phyloP scores from a whole-genome alignment of 495 filamentous ascomycete genomes.

The Daldinia caldariorum region DNA sequence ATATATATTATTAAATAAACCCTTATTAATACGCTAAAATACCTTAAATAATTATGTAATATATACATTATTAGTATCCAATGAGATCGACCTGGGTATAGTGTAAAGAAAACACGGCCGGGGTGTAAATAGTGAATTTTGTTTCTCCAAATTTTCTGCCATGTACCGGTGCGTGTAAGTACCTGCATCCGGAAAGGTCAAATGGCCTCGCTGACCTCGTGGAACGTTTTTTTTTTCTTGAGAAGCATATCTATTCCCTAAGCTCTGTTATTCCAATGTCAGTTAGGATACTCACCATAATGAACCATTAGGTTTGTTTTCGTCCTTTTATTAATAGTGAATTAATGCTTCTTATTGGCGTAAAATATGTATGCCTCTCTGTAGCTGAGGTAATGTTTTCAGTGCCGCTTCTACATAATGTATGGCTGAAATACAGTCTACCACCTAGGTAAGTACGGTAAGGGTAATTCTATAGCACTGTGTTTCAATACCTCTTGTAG shows the following conservation, averaged over 20 bases:
- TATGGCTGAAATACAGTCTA: constrained; percentile 4
- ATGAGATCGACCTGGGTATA: constrained; percentile 16
- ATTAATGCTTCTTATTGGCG: constrained; percentile 1
- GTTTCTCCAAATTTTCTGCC: constrained; percentile 32
- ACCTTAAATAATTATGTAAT: no score
- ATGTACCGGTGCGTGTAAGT: constrained; percentile 32
- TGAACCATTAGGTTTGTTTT: background rate
- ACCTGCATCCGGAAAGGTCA: constrained; percentile 39
- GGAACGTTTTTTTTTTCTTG: constrained; percentile 11
- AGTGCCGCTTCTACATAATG: background rate
- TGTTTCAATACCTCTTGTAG: constrained; percentile 4
- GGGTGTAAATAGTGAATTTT: constrained; percentile 32
- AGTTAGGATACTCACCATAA: constrained; percentile 11
- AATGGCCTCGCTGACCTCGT: constrained; percentile 39
- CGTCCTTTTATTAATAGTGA: constrained; percentile 1
- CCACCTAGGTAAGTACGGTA: no score
- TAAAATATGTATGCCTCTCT: no score
- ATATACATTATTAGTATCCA: constrained; percentile 18
- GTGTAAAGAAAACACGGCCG: constrained; percentile 6
- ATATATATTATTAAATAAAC: no score
- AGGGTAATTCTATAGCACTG: background rate
- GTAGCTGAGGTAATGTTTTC: constrained; percentile 1
- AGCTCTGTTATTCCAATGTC: background rate
- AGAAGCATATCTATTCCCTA: constrained; percentile 9
- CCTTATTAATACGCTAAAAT: no score